phyloP scores from a whole-genome alignment of 768 basidiomycete species.

The Suillus occidentalis region DNA sequence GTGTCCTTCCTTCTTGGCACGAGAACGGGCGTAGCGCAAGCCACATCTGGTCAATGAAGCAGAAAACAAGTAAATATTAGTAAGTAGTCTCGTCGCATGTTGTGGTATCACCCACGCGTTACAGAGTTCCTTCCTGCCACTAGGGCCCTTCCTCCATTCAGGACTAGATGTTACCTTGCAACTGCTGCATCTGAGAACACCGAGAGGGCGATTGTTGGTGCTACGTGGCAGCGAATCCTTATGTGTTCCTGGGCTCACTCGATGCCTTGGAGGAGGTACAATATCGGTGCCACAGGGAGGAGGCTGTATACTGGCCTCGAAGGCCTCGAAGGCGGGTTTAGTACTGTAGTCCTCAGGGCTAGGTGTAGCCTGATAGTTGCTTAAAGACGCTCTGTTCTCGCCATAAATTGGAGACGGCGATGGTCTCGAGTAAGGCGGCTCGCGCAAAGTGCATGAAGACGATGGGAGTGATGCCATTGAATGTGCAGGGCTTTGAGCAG shows the following conservation, averaged over 20 bases:
- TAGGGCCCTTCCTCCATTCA: constrained; percentile 91
- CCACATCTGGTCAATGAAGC: constrained; percentile 59
- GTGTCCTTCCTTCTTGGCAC: constrained; percentile 84
- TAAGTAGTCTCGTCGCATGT: constrained; percentile 10
- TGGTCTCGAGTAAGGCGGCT: constrained; percentile 39
- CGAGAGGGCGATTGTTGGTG: constrained; percentile 63
- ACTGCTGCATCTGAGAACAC: constrained; percentile 71
- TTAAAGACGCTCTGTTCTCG: constrained; percentile 31
- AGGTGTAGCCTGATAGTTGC: constrained; percentile 38
- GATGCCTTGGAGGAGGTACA: constrained; percentile 58
- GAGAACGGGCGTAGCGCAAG: constrained; percentile 80
- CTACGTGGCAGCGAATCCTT: constrained; percentile 48
- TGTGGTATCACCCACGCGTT: constrained; percentile 70
- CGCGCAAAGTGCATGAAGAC: constrained; percentile 29
- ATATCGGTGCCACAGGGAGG: constrained; percentile 35
- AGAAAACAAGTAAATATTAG: constrained; percentile 19
- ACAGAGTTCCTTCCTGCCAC: constrained; percentile 87
- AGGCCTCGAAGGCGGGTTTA: constrained; percentile 33
- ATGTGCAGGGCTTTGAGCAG: constrained; percentile 29
- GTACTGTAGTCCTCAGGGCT: constrained; percentile 41
- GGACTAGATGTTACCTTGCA: constrained; percentile 83
- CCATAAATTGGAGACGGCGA: constrained; percentile 33
- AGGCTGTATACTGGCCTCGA: constrained; percentile 19
- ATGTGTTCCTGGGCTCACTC: constrained; percentile 50
- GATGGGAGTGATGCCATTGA: constrained; percentile 23